Base-by-base conservation (phyloP, 2,329 filamentous ascomycete species). In the Penicillium janthinellum region DNA sequence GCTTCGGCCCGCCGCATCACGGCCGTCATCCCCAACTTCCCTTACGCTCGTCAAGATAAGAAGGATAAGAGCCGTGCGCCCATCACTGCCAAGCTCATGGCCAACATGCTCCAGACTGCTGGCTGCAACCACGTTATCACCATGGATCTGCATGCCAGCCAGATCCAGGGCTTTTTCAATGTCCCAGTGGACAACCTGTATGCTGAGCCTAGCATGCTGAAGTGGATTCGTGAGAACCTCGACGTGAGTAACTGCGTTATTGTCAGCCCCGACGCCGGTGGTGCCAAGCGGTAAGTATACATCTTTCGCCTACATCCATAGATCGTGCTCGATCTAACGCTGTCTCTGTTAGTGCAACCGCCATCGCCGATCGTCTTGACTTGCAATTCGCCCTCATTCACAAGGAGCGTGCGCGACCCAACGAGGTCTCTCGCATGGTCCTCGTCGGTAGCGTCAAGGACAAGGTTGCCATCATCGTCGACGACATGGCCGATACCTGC, bases 401-500 rank as follows among this genome's bases (percentile, higher is more conserved):
- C 84, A 97, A 98, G 81, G 94, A 97, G 79, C 90, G 93, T 59
- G 90, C 92, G 5, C 87, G 91, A n/a, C 88, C 88, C 60, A 96
- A 96, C 71, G 92, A 96, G 73, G 92, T 96, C 62, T 92, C 90
- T 10, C 89, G 91, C 70, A 96, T 96, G 92, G 91, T 92, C 0
- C 88, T 99, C n/a, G 94, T 98, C 53, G 95, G 95, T 67, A 92
- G 96, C 66, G 95, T 98, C 49, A 85, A 88, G 67, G 90, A 91
- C 79, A 95, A 95, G 81, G 88, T 94, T 34, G 94, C 94, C 61
- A 97, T 99, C 72, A 88, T 99, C 51, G 94, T 99, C 50, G 94
- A 98, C 75, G 94, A 98, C 75, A 97, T 98, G 92, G 93, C 93
- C 35, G 94, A 98, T 74, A 97, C 94, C 4, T 97, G 93, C 76